Evolutionary conservation across 352 stramenopile genomes (phyloP).

Genomic region (Achlya hypogyna): DNA sequence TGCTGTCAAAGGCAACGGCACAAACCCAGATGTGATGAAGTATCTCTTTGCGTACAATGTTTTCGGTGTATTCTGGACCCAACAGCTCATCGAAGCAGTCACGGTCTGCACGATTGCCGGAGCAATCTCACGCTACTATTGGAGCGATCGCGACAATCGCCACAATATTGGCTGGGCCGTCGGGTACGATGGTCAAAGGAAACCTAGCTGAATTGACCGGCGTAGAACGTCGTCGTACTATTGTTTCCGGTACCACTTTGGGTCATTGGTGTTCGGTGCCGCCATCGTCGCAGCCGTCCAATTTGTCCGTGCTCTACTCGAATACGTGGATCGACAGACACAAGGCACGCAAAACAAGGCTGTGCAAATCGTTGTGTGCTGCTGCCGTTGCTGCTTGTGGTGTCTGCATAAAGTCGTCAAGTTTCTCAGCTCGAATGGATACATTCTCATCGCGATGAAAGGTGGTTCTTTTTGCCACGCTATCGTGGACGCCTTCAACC

Average conservation of each 20-base stretch:
- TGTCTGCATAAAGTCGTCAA: conserved; percentile 91
- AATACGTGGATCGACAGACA: conserved; percentile 90
- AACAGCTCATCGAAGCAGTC: conserved; percentile 92
- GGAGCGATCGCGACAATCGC: conserved; percentile 36
- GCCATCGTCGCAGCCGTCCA: conserved; percentile 95
- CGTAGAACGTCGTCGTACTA: conserved; percentile 62
- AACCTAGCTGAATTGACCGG: conserved; percentile 32
- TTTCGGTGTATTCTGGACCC: conserved; percentile 95
- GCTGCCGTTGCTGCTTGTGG: conserved; percentile 53
- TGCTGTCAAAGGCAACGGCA: conserved; percentile 39
- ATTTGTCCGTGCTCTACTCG: conserved; percentile 88
- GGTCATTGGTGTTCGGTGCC: conserved; percentile 92
- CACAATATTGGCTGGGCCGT: not conserved
- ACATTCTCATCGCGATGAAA: conserved; percentile 84
- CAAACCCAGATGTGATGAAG: conserved; percentile 32
- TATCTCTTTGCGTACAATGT: conserved; percentile 72
- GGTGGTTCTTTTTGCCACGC: conserved; percentile 67
- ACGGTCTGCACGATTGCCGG: conserved; percentile 92
- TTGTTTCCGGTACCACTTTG: conserved; percentile 89
- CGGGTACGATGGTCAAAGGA: conserved; percentile 20
- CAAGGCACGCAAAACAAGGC: conserved; percentile 64
- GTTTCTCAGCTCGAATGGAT: conserved; percentile 97
- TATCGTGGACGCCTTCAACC: conserved; percentile 88
- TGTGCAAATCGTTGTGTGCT: conserved; percentile 86
- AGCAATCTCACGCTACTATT: conserved; percentile 89